Percentiles rank a stretch among this genome's conserved stretches.
Conservation (phyloP, 257 asterid genomes). For the Oldenlandia corymbosa region DNA sequence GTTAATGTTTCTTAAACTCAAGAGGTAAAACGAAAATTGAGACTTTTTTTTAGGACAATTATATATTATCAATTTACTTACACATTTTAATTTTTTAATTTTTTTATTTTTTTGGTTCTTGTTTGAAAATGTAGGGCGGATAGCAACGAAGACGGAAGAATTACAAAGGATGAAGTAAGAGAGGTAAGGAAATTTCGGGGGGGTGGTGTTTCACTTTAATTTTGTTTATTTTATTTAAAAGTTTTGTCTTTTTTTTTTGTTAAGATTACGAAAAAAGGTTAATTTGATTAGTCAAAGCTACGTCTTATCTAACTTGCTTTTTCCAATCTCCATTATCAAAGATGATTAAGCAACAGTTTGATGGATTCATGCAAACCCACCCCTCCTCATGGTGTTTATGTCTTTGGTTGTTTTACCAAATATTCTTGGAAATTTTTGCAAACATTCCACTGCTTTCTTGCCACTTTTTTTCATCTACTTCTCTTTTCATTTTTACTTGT, state of each 20-base stretch:
- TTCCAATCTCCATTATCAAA: not conserved
- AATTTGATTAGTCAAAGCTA: constrained; percentile 28
- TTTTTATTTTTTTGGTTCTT: not conserved
- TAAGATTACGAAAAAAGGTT: constrained; percentile 6
- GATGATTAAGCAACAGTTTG: not conserved
- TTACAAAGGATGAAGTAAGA: constrained; percentile 78
- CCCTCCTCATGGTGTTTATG: not conserved
- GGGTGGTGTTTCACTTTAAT: no score
- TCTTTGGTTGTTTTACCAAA: constrained; percentile 18
- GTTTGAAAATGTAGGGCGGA: constrained; percentile 56
- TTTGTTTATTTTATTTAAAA: no score
- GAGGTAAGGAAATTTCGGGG: constrained; percentile 56
- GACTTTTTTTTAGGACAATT: no score
- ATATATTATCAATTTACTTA: no score
- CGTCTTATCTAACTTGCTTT: constrained; percentile 24
- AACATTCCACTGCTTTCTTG: no score
- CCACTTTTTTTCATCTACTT: constrained; percentile 1
- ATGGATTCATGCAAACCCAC: not conserved
- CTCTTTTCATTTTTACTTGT: not conserved
- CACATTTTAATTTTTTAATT: no score
- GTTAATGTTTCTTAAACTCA: no score
- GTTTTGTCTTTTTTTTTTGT: constrained; percentile 2
- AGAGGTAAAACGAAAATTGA: no score
- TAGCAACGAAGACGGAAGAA: constrained; percentile 78
- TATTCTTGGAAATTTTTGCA: not conserved